Evolutionary conservation across 768 basidiomycete species (phyloP).

Genomic region (Leccinum subgranulosum): DNA sequence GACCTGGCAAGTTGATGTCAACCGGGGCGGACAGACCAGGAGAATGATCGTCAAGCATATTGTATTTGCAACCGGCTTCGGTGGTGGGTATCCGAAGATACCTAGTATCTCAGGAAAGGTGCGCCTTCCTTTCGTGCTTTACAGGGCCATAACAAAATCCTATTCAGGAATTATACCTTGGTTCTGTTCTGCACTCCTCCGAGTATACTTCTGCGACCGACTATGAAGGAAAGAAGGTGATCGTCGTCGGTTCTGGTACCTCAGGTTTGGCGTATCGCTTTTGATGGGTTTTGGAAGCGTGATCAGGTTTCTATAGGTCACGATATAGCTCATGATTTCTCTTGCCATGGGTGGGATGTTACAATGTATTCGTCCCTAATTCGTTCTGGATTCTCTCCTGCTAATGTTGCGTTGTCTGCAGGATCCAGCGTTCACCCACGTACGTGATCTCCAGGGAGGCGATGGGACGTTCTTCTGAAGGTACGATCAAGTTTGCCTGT

Average conservation of each 20-base stretch:
- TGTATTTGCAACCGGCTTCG: constrained; percentile 54
- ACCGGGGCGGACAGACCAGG: constrained; percentile 30
- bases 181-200: constrained; percentile 52
- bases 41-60: constrained; percentile 45
- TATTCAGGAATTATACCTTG: constrained; percentile 46
- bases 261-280: constrained; percentile 38
- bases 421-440: constrained; percentile 4
- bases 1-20: constrained; percentile 43
- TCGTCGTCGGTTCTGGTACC: constrained; percentile 62
- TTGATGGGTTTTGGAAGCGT: not conserved
- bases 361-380: constrained; percentile 17
- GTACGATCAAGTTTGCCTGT: not conserved
- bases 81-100: constrained; percentile 44
- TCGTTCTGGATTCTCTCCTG: constrained; percentile 29
- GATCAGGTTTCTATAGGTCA: constrained; percentile 25
- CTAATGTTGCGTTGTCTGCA: not conserved
- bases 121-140: not conserved
- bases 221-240: constrained; percentile 57
- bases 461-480: not conserved
- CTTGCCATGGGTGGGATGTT: constrained; percentile 27
- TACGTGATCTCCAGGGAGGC: not conserved
- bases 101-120: constrained; percentile 46
- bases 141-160: not conserved
- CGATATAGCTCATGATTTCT: constrained; percentile 38
- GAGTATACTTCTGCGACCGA: constrained; percentile 44